Evolutionary conservation across 2,329 filamentous ascomycete genomes (phyloP), one percentile per base, ranked within the genome.

Genomic region (Basipetospora chlamydospora): DNA sequence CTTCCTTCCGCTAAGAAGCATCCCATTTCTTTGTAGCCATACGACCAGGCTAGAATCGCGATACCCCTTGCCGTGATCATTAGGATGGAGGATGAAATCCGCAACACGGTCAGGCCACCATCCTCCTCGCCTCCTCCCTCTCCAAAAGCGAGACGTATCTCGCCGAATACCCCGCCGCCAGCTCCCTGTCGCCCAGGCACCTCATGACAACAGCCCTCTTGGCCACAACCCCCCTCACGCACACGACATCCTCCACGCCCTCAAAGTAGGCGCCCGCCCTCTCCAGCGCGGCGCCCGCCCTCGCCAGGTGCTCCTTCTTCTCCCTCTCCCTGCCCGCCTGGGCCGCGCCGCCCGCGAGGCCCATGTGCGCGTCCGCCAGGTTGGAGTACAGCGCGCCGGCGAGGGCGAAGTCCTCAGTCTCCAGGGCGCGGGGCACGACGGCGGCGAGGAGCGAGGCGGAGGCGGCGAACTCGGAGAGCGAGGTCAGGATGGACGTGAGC

Each of bases 141-240:
- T 58, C 65, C 46, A 64, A 63, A 34, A 82, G 47, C 43, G 70
- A 67, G 28, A 79, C 52, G 51, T 80, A 83, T 43, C 67, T 70
- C 3, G 73, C 72, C 2, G 77, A 77, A 46, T 69, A 78, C 42
- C 80, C 73, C 46, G 79, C 78, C 1, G 77, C 74, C 42, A 77
- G 47, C 13, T 62, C 63, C 44, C 64, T 54, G 46, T 86, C 79
- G 1, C 78, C 81, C 6, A 71, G 65, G 32, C 79, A 60, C 53
- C 77, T 75, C 63, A 83, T 80, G 35, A 92, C 69, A 35, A 76
- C 76, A 3, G 81, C 79, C 57, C 84, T 87, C 63, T 90, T 90
- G 15, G 80, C 78, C 59, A 87, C 70, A 63, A 82, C 76, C 55
- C 86, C 80, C 49, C 82, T 78, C 56, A 83, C 78, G 37, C 74